Percentiles rank a stretch among this genome's conserved stretches.
These are phyloP conservation scores for Atractiella rhizophila DNA, from an alignment of 768 basidiomycete species.

Conservation along the genomic window DNA sequence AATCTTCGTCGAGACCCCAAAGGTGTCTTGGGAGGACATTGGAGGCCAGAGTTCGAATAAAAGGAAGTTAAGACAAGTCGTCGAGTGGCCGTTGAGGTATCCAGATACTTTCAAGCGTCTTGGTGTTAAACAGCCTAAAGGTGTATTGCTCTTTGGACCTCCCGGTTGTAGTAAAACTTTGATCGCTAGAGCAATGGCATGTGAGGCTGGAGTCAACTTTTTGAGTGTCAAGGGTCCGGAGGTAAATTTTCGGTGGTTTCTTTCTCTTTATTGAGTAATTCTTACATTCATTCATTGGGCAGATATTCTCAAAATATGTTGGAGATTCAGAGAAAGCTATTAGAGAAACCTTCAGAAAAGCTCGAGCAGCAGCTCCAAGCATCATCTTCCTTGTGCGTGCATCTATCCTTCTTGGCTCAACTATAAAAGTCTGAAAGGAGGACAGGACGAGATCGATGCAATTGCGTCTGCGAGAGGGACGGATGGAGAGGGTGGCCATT, in stretches of 20 bases:
- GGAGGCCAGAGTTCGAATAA: slow-evolving; percentile 64
- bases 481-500: slow-evolving; percentile 30
- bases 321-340: slow-evolving; percentile 92
- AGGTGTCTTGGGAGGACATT: slow-evolving; percentile 60
- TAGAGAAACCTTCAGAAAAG: slow-evolving; percentile 83
- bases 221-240: slow-evolving; percentile 94
- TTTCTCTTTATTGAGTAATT: not conserved
- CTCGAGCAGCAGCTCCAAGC: slow-evolving; percentile 73
- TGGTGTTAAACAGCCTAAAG: slow-evolving; percentile 67
- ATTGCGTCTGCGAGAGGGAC: slow-evolving; percentile 49
- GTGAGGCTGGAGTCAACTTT: slow-evolving; percentile 83
- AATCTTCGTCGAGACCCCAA: slow-evolving; percentile 61
- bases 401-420: not conserved
- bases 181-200: slow-evolving; percentile 70
- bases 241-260: slow-evolving; percentile 26
- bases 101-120: slow-evolving; percentile 63
- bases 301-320: slow-evolving; percentile 89
- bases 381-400: slow-evolving; percentile 78
- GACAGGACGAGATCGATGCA: slow-evolving; percentile 88
- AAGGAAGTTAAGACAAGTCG: slow-evolving; percentile 60
- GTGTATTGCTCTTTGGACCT: slow-evolving; percentile 75
- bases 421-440: not conserved
- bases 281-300: not conserved
- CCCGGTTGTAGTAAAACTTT: slow-evolving; percentile 96
- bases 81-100: slow-evolving; percentile 85